Conservation (phyloP, 2,329 filamentous ascomycete genomes). For the Ophiostoma ips region DNA sequence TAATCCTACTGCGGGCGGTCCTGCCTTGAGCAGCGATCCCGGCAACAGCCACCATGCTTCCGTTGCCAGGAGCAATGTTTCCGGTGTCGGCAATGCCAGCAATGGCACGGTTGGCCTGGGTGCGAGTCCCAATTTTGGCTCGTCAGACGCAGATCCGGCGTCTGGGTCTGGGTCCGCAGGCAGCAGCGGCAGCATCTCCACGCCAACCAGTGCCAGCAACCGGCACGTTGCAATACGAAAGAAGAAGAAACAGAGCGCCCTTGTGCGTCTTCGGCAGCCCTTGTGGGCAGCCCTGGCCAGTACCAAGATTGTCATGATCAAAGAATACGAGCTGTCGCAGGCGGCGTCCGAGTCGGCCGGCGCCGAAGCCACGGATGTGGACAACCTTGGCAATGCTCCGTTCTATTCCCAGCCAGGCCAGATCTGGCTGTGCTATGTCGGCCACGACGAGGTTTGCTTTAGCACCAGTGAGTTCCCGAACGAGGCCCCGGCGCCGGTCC, state of each 20-base stretch:
- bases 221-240: slow-evolving; percentile 51
- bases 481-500: slow-evolving; percentile 21
- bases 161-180: neutral
- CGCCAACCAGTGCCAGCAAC: neutral
- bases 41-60: neutral
- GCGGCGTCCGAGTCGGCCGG: slow-evolving; percentile 59
- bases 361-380: slow-evolving; percentile 61
- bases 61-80: neutral
- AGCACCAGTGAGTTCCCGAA: slow-evolving; percentile 52
- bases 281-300: slow-evolving; percentile 90
- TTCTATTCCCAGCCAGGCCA: slow-evolving; percentile 57
- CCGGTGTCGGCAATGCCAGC: neutral
- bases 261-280: slow-evolving; percentile 79
- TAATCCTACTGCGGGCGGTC: neutral
- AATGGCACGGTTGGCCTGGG: neutral
- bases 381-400: slow-evolving; percentile 62
- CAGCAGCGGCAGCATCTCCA: neutral
- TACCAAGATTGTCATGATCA: slow-evolving; percentile 91
- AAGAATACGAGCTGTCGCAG: slow-evolving; percentile 75
- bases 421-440: slow-evolving; percentile 72
- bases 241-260: slow-evolving; percentile 79
- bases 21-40: neutral
- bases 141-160: neutral
- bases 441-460: slow-evolving; percentile 65
- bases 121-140: neutral